phyloP scores from a whole-genome alignment of 2,329 filamentous ascomycete species.

The Pseudopyrenochaeta lycopersici region DNA sequence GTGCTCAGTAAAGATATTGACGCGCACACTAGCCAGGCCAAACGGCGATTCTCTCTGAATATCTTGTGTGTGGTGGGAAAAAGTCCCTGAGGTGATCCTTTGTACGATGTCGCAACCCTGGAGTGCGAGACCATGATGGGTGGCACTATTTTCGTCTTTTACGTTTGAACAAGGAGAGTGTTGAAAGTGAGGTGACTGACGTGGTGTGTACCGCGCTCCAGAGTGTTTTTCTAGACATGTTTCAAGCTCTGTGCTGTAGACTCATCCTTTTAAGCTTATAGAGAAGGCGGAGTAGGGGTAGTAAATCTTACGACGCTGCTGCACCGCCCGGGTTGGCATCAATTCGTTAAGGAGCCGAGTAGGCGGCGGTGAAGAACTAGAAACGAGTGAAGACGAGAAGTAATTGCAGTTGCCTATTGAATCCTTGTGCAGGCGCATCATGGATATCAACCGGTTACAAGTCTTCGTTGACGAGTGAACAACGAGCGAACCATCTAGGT shows the following conservation, averaged over 20 bases:
- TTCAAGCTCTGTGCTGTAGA: background rate
- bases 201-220: background rate
- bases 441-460: background rate
- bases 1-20: constrained; percentile 28
- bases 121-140: constrained; percentile 5
- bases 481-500: no score
- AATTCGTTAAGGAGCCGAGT: background rate
- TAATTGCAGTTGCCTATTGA: background rate
- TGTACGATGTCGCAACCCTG: constrained; percentile 1
- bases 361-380: background rate
- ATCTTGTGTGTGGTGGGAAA: constrained; percentile 3
- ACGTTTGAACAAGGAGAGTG: constrained; percentile 1
- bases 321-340: background rate
- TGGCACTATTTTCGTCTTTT: background rate
- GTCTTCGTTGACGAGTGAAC: no score
- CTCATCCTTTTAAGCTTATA: background rate
- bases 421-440: background rate
- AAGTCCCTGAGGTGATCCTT: background rate
- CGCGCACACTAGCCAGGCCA: constrained; percentile 26
- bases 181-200: background rate
- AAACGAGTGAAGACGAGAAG: background rate
- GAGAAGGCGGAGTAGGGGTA: background rate
- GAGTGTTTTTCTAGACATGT: background rate
- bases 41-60: constrained; percentile 8
- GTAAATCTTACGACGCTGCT: background rate